Base-by-base conservation (phyloP, 805 yeast genomes). In the Candida khao-thaluensis region DNA sequence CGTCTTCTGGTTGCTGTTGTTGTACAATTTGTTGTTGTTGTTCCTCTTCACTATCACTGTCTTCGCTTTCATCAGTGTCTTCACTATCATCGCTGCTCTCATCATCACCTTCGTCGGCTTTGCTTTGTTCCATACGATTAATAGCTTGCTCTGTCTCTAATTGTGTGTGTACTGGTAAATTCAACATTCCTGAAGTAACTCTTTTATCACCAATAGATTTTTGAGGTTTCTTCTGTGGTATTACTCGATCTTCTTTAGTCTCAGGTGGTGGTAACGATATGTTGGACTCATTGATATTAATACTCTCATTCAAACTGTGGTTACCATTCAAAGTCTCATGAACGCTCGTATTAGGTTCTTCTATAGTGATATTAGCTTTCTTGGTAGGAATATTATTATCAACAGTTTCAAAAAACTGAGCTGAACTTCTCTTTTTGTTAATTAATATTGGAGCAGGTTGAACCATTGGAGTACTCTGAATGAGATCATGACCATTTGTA, bases 181-280 rank as follows among this genome's bases (percentile, higher is more conserved):
- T 55, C 20, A 68, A 53, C 74, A 68, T 68, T 3, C 74, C 74
- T 1, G 71, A 65, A 7, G 72, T 68, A 24, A 68, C 64, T 18
- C 72, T 50, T 11, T 43, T 44, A 8, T 50, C 53, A 9, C 40
- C 35, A 16, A 18, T 25, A 14, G 27, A 20, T n/a, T 38, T 24
- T 17, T 27, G 35, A 8, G 37, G 38, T 18, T 47, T 43, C 40
- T 68, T 68, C 17, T 51, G 47, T 1, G 74, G 74, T 14, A 67
- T 61, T 2, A 37, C 18, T 16, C 39, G 30, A 29, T 40, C 38
- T 17, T 41, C 42, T 7, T 40, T 41, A 1, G 32, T 30, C 5
- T 54, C 56, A 1, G 73, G 73, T 6, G 74, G 73, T 1, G 70
- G 66, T 18, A 67, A 47, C 1, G 64, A 57, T 7, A 61, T 45